Conservation (phyloP, 305 asterid genomes). For the Fraxinus nigra region DNA sequence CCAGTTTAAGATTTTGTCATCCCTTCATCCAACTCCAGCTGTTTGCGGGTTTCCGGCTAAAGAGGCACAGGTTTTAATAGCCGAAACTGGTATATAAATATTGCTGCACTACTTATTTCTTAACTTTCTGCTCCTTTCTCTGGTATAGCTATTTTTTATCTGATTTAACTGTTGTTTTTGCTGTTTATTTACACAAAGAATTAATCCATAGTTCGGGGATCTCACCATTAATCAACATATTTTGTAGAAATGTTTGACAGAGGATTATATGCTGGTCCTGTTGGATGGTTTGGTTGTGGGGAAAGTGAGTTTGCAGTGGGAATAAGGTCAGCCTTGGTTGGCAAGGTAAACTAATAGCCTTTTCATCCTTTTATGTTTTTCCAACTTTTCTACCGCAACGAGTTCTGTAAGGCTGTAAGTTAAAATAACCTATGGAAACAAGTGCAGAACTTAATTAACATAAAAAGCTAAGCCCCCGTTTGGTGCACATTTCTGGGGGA, state of each 20-base stretch:
- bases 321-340: slow-evolving; percentile 90
- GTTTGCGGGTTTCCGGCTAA: slow-evolving; percentile 92
- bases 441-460: not conserved
- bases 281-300: slow-evolving; percentile 94
- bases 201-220: not conserved
- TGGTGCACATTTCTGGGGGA: too few relatives aligned
- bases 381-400: not conserved
- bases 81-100: slow-evolving; percentile 59
- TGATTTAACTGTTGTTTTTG: not conserved
- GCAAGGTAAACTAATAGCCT: slow-evolving; percentile 50
- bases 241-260: slow-evolving; percentile 86
- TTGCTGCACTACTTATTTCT: slow-evolving; percentile 7
- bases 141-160: not conserved
- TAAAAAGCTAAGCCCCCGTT: not conserved
- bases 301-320: slow-evolving; percentile 98
- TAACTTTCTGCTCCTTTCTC: not conserved
- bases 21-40: slow-evolving; percentile 97
- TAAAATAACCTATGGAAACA: not conserved
- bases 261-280: slow-evolving; percentile 99
- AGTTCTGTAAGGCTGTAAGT: not conserved
- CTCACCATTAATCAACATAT: slow-evolving; percentile 10
- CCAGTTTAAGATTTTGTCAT: slow-evolving; percentile 78
- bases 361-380: slow-evolving; percentile 6
- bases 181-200: not conserved
- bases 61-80: slow-evolving; percentile 74